phyloP scores from a whole-genome alignment of 108 stramenopile genomes.

The Fragilaria radians region DNA sequence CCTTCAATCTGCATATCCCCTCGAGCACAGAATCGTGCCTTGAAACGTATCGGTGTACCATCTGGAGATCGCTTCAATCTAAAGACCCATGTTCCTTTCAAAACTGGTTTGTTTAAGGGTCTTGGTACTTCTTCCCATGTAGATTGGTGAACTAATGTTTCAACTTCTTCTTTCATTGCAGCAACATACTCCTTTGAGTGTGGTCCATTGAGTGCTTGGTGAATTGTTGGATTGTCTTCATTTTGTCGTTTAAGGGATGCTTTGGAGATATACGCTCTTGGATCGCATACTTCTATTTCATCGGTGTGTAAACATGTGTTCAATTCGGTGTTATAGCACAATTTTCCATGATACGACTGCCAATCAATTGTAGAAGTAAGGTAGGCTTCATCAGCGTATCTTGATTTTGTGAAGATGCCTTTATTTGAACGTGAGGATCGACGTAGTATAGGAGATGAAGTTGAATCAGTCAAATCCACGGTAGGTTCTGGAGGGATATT shows the following conservation, averaged over 20 bases:
- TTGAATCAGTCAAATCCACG: not conserved
- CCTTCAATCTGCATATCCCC: slow-evolving; percentile 36
- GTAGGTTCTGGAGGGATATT: not conserved
- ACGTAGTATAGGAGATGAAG: not conserved
- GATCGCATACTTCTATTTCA: not conserved
- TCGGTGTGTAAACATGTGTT: not conserved
- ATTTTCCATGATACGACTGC: not conserved
- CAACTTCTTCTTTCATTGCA: not conserved
- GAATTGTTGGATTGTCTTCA: not conserved
- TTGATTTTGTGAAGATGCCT: not conserved
- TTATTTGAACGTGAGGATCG: not conserved
- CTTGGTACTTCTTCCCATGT: slow-evolving; percentile 1
- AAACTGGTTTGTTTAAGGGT: not conserved
- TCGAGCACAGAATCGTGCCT: slow-evolving; percentile 16
- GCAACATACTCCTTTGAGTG: not conserved
- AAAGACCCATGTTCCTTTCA: slow-evolving; percentile 24
- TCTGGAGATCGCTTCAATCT: slow-evolving; percentile 17
- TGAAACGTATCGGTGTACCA: slow-evolving; percentile 18
- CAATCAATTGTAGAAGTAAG: not conserved
- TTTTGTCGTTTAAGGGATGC: not conserved
- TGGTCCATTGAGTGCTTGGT: slow-evolving; percentile 2
- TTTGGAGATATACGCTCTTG: not conserved
- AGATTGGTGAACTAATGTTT: not conserved
- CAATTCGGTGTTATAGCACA: not conserved
- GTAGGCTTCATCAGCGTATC: not conserved